These are phyloP conservation scores for Kuraishia ogatae DNA, from an alignment of 805 yeast genomes.

Conservation along the genomic window DNA sequence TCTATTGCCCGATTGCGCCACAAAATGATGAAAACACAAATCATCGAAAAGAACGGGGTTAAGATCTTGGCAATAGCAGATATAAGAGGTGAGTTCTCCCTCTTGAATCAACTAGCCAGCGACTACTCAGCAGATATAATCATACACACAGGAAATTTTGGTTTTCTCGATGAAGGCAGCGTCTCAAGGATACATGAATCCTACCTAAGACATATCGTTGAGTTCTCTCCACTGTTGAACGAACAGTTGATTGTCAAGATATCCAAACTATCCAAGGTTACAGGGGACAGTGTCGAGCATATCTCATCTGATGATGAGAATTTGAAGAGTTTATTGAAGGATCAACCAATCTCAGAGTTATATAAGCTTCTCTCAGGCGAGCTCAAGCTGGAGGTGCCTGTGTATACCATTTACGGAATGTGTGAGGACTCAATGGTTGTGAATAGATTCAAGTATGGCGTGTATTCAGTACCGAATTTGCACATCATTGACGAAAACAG, in stretches of 20 bases:
- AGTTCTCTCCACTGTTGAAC: conserved; percentile 52
- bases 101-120: conserved; percentile 39
- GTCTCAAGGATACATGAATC: conserved; percentile 45
- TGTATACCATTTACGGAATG: conserved; percentile 72
- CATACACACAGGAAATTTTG: conserved; percentile 73
- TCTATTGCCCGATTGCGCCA: too few relatives aligned
- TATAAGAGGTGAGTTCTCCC: conserved; percentile 42
- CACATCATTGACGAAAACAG: conserved; percentile 51
- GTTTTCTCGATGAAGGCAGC: conserved; percentile 58
- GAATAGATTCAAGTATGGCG: conserved; percentile 49
- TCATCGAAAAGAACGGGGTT: conserved; percentile 20
- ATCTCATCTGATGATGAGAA: conserved; percentile 26
- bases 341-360: conserved; percentile 41
- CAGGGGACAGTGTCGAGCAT: conserved; percentile 31
- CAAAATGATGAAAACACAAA: conserved; percentile 3
- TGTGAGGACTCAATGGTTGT: conserved; percentile 65
- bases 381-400: conserved; percentile 42
- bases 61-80: conserved; percentile 46
- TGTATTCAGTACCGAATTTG: conserved; percentile 46
- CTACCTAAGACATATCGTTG: conserved; percentile 56
- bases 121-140: conserved; percentile 40
- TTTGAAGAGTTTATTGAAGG: conserved; percentile 24
- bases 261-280: conserved; percentile 39
- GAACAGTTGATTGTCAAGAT: conserved; percentile 39
- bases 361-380: conserved; percentile 37